Evolutionary conservation across 257 asterid genomes (phyloP), one percentile per base, ranked within the genome.

Genomic region (Solanum arcanum): DNA sequence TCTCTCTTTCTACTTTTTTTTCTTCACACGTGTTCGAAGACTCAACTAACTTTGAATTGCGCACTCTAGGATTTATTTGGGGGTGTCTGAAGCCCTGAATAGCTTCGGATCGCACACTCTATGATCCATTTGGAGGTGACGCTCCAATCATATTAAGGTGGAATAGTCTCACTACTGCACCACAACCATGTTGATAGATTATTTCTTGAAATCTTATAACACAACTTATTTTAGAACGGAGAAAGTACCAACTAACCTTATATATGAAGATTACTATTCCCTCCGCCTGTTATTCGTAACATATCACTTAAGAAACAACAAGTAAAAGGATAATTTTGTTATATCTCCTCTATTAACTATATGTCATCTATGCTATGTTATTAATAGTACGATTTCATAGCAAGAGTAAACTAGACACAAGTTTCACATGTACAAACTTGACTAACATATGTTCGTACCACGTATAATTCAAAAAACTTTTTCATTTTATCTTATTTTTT

Each of bases 131-230:
- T 52, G 23, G 23, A 18, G 9, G n/a, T 18, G 62, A 52, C 10
- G 6, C 0, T 52, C 23, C 60, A 52, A 52, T 1, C 60, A 52
- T 16, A 21, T 52, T 7, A 52, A 52, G 11, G n/a, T 52, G n/a
- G 0, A 52, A 0, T 10, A 52, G 0, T 52, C 4, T 10, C n/a
- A 18, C 62, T 3, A 52, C 1, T 18, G 62, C 62, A 18, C 11
- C n/a, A 18, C 0, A 52, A 52, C 62, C 62, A 16, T 52, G 10
- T 6, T 52, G 62, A 23, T 52, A 52, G 64, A 18, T 56, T 10
- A 18, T 56, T 18, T 18, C 64, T 56, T 56, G n/a, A 56, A 56
- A 56, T 56, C 64, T 18, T 18, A 56, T 18, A 56, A 56, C 0
- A 18, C n/a, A 56, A 56, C 0, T 59, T 20, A 59, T 20, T 59